phyloP scores from a whole-genome alignment of 2,329 filamentous ascomycete genomes.

The Cytospora piceae region DNA sequence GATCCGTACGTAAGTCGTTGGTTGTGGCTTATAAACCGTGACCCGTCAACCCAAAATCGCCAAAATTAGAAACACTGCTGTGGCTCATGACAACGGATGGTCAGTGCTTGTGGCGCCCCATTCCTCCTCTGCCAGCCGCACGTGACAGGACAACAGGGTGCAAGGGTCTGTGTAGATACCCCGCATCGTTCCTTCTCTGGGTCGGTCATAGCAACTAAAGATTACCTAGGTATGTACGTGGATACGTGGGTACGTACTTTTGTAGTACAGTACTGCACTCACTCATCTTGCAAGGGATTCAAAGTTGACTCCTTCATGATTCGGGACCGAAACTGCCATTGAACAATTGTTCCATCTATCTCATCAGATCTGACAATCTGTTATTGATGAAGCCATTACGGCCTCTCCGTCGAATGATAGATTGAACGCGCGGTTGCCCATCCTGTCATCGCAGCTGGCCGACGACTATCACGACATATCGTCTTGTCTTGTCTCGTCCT shows the following conservation, averaged over 20 bases:
- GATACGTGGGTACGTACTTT: not conserved
- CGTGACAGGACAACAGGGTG: not conserved
- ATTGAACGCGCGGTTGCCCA: not conserved
- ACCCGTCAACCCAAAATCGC: not conserved
- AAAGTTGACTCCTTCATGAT: too few species aligned
- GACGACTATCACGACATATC: not conserved
- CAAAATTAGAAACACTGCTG: not conserved
- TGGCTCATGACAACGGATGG: not conserved
- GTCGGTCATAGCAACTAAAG: not conserved
- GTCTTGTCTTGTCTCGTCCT: conserved; percentile 2
- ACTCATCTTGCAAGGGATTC: not conserved
- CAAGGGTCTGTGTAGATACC: not conserved
- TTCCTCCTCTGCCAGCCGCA: not conserved
- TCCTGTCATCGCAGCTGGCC: not conserved
- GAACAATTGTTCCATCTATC: not conserved
- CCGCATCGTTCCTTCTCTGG: not conserved
- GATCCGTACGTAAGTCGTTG: not conserved
- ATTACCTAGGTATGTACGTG: too few species aligned
- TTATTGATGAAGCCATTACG: not conserved
- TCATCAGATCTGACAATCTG: not conserved
- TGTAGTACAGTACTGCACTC: not conserved
- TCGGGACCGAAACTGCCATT: too few species aligned
- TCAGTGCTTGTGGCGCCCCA: not conserved
- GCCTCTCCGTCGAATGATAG: not conserved
- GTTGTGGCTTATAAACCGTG: not conserved